A percentile compares a stretch with the other conserved stretches of the same genome.
Evolutionary conservation across 129 eudicot species (phyloP).

Genomic region (Lonicera japonica): DNA sequence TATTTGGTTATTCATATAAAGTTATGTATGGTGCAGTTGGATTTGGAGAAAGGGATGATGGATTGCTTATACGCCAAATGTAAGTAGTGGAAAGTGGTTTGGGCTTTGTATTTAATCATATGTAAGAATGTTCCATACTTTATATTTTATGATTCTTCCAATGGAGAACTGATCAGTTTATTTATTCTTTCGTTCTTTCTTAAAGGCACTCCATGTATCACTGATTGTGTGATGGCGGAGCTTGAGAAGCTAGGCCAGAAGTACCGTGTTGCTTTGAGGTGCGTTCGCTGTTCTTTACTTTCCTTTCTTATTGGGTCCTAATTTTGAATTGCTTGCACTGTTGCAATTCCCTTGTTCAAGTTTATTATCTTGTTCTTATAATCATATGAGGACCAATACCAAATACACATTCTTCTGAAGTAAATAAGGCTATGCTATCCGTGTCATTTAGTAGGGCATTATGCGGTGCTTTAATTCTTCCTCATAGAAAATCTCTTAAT

Average conservation of each 20-base stretch:
- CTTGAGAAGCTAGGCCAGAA: slow-evolving; percentile 96
- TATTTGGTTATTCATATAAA: not conserved
- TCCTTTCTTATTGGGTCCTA: not conserved
- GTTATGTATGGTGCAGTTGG: too few species aligned
- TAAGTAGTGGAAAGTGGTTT: slow-evolving; percentile 31
- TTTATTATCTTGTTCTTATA: slow-evolving; percentile 7
- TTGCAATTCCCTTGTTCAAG: too few species aligned
- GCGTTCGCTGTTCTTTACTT: not conserved
- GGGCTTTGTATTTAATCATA: not conserved
- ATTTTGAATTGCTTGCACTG: too few species aligned
- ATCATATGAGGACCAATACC: too few species aligned
- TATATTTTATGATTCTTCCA: not conserved
- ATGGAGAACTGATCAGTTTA: not conserved
- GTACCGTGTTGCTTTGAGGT: slow-evolving; percentile 94
- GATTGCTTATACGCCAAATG: slow-evolving; percentile 98
- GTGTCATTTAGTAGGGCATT: too few species aligned
- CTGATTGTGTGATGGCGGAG: slow-evolving; percentile 99
- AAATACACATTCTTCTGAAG: too few species aligned
- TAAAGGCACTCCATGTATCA: slow-evolving; percentile 95
- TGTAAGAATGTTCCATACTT: not conserved
- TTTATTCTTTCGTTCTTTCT: not conserved
- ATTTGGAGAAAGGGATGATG: slow-evolving; percentile 99
- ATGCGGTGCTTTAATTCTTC: too few species aligned
- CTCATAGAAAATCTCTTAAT: not conserved
- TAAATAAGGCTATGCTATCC: too few species aligned